phyloP scores from a whole-genome alignment of 257 asterid species.

The Nicotiana obtusifolia region DNA sequence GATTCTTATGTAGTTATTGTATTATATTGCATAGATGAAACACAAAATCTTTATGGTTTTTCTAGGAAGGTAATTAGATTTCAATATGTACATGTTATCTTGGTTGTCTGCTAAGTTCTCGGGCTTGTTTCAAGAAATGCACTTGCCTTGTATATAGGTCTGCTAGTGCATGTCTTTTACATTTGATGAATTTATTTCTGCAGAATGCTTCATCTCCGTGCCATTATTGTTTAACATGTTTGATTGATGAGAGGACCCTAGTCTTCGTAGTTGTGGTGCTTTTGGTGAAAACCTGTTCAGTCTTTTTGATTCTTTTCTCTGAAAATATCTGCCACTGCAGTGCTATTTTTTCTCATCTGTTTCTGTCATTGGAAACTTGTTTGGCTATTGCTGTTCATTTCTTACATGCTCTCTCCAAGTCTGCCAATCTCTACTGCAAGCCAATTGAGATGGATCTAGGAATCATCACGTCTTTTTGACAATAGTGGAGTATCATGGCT shows the following conservation, averaged over 20 bases:
- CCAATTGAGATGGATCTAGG: neutral
- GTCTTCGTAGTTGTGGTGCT: neutral
- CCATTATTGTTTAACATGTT: neutral
- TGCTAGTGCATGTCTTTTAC: neutral
- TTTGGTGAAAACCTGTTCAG: neutral
- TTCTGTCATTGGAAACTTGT: neutral
- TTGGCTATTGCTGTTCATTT: neutral
- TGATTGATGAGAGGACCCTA: neutral
- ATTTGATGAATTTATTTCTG: constrained; percentile 1
- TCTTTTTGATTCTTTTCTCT: neutral
- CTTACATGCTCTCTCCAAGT: neutral
- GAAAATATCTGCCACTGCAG: neutral
- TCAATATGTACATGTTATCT: neutral
- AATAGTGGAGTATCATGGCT: neutral
- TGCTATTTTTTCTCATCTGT: neutral
- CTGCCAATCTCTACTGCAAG: neutral
- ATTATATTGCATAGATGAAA: neutral
- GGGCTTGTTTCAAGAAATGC: neutral
- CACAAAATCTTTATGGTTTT: neutral
- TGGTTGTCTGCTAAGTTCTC: neutral
- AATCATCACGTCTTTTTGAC: neutral
- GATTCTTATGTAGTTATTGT: neutral
- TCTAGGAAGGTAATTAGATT: neutral
- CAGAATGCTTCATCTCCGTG: neutral
- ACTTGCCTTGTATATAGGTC: neutral